Base-by-base conservation (phyloP, 441 rosid species). In the Syzygium malaccense region DNA sequence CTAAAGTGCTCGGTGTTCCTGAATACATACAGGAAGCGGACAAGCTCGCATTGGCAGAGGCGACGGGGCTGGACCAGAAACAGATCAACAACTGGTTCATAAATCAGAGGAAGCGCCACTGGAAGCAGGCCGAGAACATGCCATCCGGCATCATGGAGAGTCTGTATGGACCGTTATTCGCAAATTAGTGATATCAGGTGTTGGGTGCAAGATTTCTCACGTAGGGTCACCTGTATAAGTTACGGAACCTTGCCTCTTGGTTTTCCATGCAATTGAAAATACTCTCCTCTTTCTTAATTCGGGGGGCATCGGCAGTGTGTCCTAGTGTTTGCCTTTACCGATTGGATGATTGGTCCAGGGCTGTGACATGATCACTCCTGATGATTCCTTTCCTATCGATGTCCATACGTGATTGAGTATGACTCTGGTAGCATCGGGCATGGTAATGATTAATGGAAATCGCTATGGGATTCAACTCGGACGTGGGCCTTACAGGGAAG, bases 31-130 rank as follows among this genome's bases (percentile, higher is more conserved):
- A 94, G 96, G 97, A 95, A 88, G 93, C 90, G 4, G 97, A 95
- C 55, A 94, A 95, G 94, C 85, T 90, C 20, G 90, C 88, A 0
- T 87, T 95, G 87, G 95, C 96, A 0, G 94, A 89, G 66, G 78
- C 94, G 49, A 93, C 97, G 3, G 95, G 97, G 14, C 89, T 95
- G 23, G 95, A 94, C 87, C 96, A 92, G 92, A 95, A 92, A 51
- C 96, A 95, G 93, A 94, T 95, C 41, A 95, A 92, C 90, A 94
- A 95, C 88, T 95, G 96, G 96, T 94, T 93, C 87, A 94, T 95
- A 84, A 95, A 95, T 85, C 96, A 94, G 90, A 90, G 97, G 92
- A 95, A 95, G 88, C 93, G 96, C 2, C 96, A 95, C 71, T 95
- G 97, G 97, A 95, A 92, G 85, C 95, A 95, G 6, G 90, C 95